phyloP scores from a whole-genome alignment of 495 filamentous ascomycete genomes.

The Tuber borchii region DNA sequence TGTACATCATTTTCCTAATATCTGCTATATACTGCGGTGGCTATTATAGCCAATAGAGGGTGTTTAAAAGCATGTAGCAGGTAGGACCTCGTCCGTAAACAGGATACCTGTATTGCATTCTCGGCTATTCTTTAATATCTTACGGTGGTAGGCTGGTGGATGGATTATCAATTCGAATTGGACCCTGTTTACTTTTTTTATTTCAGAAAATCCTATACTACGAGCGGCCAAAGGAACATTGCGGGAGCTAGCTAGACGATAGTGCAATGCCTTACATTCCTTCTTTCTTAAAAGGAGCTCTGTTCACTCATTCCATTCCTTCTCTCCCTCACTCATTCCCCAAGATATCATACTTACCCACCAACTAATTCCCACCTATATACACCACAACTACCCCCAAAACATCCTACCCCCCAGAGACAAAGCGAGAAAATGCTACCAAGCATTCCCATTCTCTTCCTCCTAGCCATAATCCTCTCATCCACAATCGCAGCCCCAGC shows the following conservation, averaged over 20 bases:
- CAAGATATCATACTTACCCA: background rate
- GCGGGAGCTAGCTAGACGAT: background rate
- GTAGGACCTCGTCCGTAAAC: background rate
- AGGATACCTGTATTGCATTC: background rate
- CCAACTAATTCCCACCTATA: background rate
- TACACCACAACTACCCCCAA: background rate
- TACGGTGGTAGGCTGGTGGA: background rate
- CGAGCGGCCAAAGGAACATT: background rate
- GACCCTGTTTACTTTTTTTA: background rate
- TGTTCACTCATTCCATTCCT: background rate
- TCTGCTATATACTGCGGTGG: background rate
- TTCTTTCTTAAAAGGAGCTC: background rate
- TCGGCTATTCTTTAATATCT: background rate
- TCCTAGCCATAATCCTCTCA: background rate
- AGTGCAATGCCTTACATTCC: background rate
- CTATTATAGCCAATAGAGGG: background rate
- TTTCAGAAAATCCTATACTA: background rate
- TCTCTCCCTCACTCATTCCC: background rate
- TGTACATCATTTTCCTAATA: background rate
- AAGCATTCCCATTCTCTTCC: background rate
- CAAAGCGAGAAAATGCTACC: background rate
- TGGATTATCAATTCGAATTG: background rate
- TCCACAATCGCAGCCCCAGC: background rate
- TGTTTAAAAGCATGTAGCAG: background rate
- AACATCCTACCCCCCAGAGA: background rate